Conservation (phyloP, 2,329 filamentous ascomycete species). For the Talaromyces sp. region DNA sequence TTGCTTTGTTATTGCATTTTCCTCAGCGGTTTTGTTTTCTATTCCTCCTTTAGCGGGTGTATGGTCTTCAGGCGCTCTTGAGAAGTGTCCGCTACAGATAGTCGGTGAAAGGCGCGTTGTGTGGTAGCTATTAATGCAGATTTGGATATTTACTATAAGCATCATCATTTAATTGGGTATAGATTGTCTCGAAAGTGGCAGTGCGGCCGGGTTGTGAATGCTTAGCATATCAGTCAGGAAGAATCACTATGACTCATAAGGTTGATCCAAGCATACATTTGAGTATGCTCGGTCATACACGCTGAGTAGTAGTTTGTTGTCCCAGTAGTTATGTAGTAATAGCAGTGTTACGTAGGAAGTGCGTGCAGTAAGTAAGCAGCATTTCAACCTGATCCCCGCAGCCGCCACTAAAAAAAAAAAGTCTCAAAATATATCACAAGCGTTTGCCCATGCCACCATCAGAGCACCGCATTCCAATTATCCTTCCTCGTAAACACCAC, state of each 20-base stretch:
- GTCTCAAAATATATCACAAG: background rate
- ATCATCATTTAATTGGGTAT: background rate
- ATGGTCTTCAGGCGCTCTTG: background rate
- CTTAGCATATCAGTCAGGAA: background rate
- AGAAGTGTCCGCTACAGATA: background rate
- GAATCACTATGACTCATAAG: background rate
- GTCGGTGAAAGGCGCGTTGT: background rate
- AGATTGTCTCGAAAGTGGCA: background rate
- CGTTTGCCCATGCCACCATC: background rate
- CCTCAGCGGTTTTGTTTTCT: background rate
- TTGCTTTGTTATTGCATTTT: slow-evolving; percentile 5
- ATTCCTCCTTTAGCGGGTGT: background rate
- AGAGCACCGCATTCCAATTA: background rate
- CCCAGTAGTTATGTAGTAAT: background rate
- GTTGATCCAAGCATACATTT: background rate
- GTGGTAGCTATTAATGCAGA: background rate
- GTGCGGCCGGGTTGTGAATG: background rate
- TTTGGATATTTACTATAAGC: background rate
- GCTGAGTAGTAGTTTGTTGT: background rate
- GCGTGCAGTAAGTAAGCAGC: background rate
- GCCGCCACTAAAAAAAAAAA: background rate
- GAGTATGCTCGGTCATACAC: background rate
- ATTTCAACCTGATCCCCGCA: background rate
- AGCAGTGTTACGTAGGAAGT: no score
- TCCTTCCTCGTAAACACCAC: background rate